These are phyloP conservation scores for Peniophora sp. DNA, from an alignment of 1,284 basidiomycete genomes.

Conservation along the genomic window DNA sequence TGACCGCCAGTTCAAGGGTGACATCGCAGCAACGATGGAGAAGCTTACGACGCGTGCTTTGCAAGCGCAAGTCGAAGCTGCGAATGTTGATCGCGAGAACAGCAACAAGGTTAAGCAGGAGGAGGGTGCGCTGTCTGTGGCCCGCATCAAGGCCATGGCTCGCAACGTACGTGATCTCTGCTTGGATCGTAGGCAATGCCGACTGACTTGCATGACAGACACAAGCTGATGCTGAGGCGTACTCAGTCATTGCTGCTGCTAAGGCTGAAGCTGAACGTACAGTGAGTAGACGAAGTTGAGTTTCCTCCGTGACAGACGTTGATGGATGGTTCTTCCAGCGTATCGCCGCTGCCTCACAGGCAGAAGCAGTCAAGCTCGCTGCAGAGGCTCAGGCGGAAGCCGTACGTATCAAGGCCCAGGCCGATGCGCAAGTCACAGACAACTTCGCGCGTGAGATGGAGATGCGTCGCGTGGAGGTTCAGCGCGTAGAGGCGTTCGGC, in stretches of 20 bases:
- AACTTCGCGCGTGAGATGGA: slow-evolving; percentile 71
- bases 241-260: slow-evolving; percentile 62
- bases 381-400: slow-evolving; percentile 72
- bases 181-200: neutral
- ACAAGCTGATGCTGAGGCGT: slow-evolving; percentile 67
- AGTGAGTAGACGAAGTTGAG: too few relatives aligned
- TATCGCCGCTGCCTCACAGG: slow-evolving; percentile 68
- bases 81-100: slow-evolving; percentile 78
- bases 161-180: slow-evolving; percentile 37
- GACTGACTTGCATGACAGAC: slow-evolving; percentile 32
- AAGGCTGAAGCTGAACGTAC: slow-evolving; percentile 65
- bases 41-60: slow-evolving; percentile 73
- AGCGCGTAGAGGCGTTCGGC: slow-evolving; percentile 58
- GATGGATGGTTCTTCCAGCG: slow-evolving; percentile 16
- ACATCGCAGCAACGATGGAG: slow-evolving; percentile 78
- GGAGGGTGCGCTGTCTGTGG: slow-evolving; percentile 66
- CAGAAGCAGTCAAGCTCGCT: slow-evolving; percentile 60
- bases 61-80: slow-evolving; percentile 77
- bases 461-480: slow-evolving; percentile 56
- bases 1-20: slow-evolving; percentile 75
- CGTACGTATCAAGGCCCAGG: slow-evolving; percentile 51
- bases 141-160: slow-evolving; percentile 63
- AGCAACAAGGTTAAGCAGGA: slow-evolving; percentile 80
- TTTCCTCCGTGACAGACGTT: too few relatives aligned
- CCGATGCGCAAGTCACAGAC: slow-evolving; percentile 53